Evolutionary conservation across 2,329 filamentous ascomycete species (phyloP).

Genomic region (Aspergillus fructus): DNA sequence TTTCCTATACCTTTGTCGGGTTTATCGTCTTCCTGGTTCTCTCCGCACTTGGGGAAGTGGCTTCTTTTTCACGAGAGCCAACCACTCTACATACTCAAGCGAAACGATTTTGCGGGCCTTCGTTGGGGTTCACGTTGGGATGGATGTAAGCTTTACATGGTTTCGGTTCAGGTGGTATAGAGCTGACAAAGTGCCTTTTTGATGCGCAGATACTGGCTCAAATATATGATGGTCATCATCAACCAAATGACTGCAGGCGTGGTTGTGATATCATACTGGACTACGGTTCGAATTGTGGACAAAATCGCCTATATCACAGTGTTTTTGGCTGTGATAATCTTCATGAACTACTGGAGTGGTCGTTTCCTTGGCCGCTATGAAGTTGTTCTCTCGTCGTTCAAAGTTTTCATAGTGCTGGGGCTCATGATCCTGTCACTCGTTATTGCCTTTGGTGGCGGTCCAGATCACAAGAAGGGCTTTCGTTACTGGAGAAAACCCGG

Average conservation of each 20-base stretch:
- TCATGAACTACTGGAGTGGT: constrained; percentile 68
- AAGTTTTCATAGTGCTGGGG: constrained; percentile 64
- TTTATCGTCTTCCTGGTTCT: constrained; percentile 72
- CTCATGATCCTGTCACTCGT: constrained; percentile 65
- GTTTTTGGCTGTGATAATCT: constrained; percentile 60
- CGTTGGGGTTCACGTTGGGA: constrained; percentile 74
- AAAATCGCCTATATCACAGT: constrained; percentile 75
- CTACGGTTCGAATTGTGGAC: constrained; percentile 63
- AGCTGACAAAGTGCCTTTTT: not conserved
- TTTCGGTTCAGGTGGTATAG: not conserved
- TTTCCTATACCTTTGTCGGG: constrained; percentile 38
- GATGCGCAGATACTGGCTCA: constrained; percentile 56
- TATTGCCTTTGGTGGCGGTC: constrained; percentile 64
- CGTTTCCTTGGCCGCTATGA: constrained; percentile 66
- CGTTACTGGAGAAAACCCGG: constrained; percentile 64
- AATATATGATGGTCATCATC: constrained; percentile 79
- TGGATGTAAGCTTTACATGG: constrained; percentile 55
- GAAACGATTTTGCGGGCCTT: constrained; percentile 73
- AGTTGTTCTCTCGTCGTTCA: constrained; percentile 58
- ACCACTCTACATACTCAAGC: constrained; percentile 79
- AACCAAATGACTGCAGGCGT: constrained; percentile 79
- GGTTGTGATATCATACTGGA: constrained; percentile 76
- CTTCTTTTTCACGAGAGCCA: constrained; percentile 72
- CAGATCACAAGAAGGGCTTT: constrained; percentile 61
- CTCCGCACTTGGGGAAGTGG: constrained; percentile 76